phyloP scores from a whole-genome alignment of 75 land plant species.

The Cryptomeria japonica region DNA sequence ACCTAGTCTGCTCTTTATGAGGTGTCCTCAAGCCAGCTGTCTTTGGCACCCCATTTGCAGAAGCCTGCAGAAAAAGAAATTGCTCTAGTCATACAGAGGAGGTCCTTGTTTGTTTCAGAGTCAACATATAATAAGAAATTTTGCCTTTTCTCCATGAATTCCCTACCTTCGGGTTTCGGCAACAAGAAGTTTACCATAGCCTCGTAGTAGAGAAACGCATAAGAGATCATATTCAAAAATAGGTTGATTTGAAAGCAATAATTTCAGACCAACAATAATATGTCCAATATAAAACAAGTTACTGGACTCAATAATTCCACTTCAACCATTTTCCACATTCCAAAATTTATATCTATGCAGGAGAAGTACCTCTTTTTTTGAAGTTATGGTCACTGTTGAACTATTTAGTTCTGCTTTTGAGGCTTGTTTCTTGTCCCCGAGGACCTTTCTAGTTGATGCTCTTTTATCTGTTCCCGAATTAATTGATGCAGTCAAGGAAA shows the following conservation, averaged over 20 bases:
- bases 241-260: neutral
- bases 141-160: neutral
- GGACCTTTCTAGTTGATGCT: slow-evolving; percentile 3
- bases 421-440: slow-evolving; percentile 16
- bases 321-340: neutral
- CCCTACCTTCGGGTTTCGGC: neutral
- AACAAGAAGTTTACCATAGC: neutral
- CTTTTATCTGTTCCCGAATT: slow-evolving; percentile 11
- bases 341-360: neutral
- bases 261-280: neutral
- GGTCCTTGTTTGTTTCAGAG: neutral
- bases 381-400: neutral
- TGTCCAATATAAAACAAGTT: neutral
- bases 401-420: neutral
- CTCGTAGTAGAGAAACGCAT: neutral
- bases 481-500: slow-evolving; percentile 9
- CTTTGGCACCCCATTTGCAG: neutral
- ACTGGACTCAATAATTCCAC: neutral
- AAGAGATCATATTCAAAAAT: neutral
- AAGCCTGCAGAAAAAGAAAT: slow-evolving; percentile 4
- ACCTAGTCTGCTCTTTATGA: slow-evolving; percentile 11
- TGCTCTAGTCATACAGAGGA: neutral
- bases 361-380: slow-evolving; percentile 23
- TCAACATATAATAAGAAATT: neutral
- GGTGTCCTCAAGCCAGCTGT: neutral